Evolutionary conservation across 352 stramenopile genomes (phyloP).

Genomic region (Phytophthora colocasiae): DNA sequence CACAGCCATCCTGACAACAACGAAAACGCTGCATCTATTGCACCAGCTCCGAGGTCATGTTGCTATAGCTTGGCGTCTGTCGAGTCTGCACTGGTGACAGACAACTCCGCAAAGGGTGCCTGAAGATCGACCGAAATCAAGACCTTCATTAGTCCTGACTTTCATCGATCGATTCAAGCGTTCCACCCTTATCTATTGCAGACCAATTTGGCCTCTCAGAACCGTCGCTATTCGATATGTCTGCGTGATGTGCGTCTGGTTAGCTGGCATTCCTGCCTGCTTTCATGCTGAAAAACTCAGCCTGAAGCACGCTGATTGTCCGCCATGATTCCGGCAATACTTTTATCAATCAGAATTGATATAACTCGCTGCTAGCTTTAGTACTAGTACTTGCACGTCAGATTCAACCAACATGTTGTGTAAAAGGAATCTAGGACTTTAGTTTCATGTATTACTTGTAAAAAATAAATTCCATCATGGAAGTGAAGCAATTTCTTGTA

Average conservation of each 20-base stretch:
- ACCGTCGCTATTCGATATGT: neutral
- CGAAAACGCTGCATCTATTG: constrained; percentile 7
- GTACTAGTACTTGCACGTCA: too few species aligned
- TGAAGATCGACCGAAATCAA: constrained; percentile 1
- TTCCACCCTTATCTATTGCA: constrained; percentile 16
- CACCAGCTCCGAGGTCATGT: constrained; percentile 27
- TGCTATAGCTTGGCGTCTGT: constrained; percentile 36
- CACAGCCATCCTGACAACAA: constrained; percentile 15
- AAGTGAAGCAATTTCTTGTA: too few species aligned
- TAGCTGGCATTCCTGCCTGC: too few species aligned
- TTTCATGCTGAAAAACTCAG: too few species aligned
- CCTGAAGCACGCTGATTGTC: too few species aligned
- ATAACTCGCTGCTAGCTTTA: too few species aligned
- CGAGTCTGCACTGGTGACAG: constrained; percentile 27
- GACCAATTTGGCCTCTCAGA: neutral
- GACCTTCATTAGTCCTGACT: constrained; percentile 6
- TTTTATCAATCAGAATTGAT: too few species aligned
- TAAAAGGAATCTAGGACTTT: too few species aligned
- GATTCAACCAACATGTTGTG: too few species aligned
- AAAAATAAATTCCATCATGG: too few species aligned
- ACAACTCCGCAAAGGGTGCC: constrained; percentile 10
- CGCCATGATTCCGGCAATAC: too few species aligned
- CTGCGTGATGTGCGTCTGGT: neutral
- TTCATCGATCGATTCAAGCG: constrained; percentile 5
- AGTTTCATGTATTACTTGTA: too few species aligned